Evolutionary conservation across 2,329 filamentous ascomycete species (phyloP).

Genomic region (Rhexocercosporidium sp.): DNA sequence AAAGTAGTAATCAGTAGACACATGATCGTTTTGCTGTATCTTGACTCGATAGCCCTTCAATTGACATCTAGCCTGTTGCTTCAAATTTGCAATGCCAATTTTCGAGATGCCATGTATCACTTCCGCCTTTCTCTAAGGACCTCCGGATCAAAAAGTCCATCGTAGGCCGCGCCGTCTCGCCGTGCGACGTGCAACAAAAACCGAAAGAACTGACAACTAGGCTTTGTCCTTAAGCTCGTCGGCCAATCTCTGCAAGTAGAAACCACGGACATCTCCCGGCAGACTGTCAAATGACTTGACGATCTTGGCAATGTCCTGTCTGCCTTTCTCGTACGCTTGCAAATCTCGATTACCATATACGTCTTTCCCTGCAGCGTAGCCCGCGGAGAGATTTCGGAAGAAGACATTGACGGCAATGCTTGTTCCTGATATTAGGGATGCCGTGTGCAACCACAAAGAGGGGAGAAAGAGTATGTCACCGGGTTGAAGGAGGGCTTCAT

Average conservation of each 20-base stretch:
- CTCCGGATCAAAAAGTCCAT: neutral
- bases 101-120: neutral
- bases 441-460: conserved; percentile 83
- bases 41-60: neutral
- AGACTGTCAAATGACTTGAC: conserved; percentile 66
- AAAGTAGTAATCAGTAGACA: neutral
- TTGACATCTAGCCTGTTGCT: neutral
- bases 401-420: conserved; percentile 91
- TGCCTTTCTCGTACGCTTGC: conserved; percentile 81
- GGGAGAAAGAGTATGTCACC: conserved; percentile 85
- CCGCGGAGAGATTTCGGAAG: conserved; percentile 72
- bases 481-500: conserved; percentile 67
- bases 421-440: conserved; percentile 58
- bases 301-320: conserved; percentile 73
- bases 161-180: conserved; percentile 12
- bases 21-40: neutral
- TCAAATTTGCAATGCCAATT: neutral
- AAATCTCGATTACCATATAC: conserved; percentile 90
- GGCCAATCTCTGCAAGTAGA: conserved; percentile 76
- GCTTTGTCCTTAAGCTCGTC: conserved; percentile 60
- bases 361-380: conserved; percentile 77
- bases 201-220: neutral
- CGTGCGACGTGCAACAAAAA: conserved; percentile 29
- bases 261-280: conserved; percentile 69
- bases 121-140: neutral